A percentile compares a stretch with the other conserved stretches of the same genome.
These are phyloP conservation scores for Neonectria faginata DNA, from an alignment of 2,329 filamentous ascomycete genomes.

Conservation along the genomic window DNA sequence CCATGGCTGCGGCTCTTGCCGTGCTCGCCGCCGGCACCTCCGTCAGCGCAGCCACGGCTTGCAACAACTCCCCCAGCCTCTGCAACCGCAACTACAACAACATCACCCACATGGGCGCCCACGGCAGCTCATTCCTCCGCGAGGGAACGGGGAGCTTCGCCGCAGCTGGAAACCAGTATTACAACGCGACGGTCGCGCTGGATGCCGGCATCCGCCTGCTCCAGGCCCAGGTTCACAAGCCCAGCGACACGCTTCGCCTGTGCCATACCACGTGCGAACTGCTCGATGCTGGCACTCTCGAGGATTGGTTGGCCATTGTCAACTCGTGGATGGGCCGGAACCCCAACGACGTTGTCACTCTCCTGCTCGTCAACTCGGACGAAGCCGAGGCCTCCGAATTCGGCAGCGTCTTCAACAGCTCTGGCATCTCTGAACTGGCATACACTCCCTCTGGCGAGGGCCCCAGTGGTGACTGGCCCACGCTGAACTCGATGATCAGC, in stretches of 20 bases:
- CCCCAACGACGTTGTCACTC: conserved; percentile 79
- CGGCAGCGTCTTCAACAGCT: conserved; percentile 63
- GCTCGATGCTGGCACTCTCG: conserved; percentile 75
- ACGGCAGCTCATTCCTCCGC: conserved; percentile 78
- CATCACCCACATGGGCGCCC: conserved; percentile 82
- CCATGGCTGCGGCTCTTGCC: conserved; percentile 35
- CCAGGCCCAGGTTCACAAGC: conserved; percentile 76
- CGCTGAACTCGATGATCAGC: conserved; percentile 75
- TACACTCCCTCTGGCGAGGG: conserved; percentile 65
- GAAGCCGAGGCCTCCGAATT: conserved; percentile 66
- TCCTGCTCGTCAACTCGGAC: conserved; percentile 79
- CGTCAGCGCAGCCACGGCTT: conserved; percentile 59
- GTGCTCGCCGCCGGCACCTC: conserved; percentile 38
- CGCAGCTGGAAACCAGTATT: conserved; percentile 78
- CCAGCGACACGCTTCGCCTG: conserved; percentile 69
- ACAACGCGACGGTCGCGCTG: conserved; percentile 77
- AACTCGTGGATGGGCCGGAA: conserved; percentile 77
- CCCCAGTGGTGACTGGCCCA: conserved; percentile 71
- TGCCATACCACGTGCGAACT: conserved; percentile 77
- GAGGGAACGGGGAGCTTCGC: conserved; percentile 71
- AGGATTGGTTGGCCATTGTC: conserved; percentile 72
- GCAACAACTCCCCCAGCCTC: conserved; percentile 84
- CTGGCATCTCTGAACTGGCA: conserved; percentile 71
- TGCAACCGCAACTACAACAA: conserved; percentile 79
- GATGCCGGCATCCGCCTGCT: conserved; percentile 78